Conservation (phyloP, 805 yeast genomes). For the Myxozyma melibiosi region DNA sequence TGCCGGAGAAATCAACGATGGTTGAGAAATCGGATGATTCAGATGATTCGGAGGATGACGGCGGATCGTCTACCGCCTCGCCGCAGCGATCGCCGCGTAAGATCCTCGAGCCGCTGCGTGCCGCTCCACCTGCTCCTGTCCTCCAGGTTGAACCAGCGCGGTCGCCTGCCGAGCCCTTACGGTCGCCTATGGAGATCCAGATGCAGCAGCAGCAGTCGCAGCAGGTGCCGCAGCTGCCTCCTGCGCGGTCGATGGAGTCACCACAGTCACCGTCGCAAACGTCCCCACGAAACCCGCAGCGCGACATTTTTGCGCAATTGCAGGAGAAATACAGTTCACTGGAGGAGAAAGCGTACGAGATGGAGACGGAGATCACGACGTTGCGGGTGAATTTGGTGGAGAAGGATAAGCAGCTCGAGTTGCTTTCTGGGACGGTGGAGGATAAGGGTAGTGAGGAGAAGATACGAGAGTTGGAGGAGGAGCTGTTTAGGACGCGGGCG, state of each 20-base stretch:
- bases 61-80: background rate
- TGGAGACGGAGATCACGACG: background rate
- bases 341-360: background rate
- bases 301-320: background rate
- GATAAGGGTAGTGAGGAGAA: conserved; percentile 28
- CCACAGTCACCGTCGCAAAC: background rate
- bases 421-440: conserved; percentile 51
- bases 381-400: conserved; percentile 30
- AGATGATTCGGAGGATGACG: conserved; percentile 48
- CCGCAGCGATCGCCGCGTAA: background rate
- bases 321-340: conserved; percentile 7
- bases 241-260: background rate
- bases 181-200: conserved; percentile 6
- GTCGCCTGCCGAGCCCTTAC: background rate
- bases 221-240: background rate
- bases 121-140: conserved; percentile 10
- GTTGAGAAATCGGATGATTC: conserved; percentile 90
- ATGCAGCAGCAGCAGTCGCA: conserved; percentile 5
- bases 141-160: background rate
- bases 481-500: conserved; percentile 21
- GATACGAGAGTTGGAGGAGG: conserved; percentile 7
- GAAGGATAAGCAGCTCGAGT: conserved; percentile 49
- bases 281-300: background rate
- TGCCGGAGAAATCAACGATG: conserved; percentile 82
- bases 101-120: conserved; percentile 3